Percentiles rank a stretch among this genome's conserved stretches.
These are phyloP conservation scores for Termitomyces sp. DNA, from an alignment of 768 basidiomycete genomes.

Conservation along the genomic window DNA sequence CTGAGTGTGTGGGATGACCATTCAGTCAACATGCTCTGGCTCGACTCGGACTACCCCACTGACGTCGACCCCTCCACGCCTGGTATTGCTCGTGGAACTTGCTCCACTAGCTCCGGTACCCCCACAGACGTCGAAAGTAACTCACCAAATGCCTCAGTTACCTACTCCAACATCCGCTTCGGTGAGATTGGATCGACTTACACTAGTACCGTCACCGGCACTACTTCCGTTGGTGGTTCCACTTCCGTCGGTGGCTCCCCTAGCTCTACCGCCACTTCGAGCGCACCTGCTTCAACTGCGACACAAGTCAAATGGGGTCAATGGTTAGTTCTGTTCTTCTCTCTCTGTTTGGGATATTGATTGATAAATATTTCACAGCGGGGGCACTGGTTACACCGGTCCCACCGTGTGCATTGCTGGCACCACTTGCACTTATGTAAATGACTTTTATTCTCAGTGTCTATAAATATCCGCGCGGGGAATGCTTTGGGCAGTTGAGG, in stretches of 20 bases:
- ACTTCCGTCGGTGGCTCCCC: not conserved
- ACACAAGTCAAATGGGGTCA: conserved; percentile 1
- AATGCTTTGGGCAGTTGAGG: not conserved
- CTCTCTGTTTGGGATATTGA: not conserved
- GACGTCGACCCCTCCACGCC: conserved; percentile 13
- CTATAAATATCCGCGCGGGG: not conserved
- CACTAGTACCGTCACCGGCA: not conserved
- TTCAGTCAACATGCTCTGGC: conserved; percentile 22
- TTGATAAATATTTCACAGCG: not conserved
- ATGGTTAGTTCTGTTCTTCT: not conserved
- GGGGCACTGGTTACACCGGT: conserved; percentile 1
- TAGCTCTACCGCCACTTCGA: not conserved
- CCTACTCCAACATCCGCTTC: conserved; percentile 30
- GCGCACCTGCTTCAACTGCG: not conserved
- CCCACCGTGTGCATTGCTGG: not conserved
- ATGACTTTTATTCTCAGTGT: conserved; percentile 2
- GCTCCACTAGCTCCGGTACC: conserved; percentile 31
- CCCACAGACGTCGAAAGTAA: conserved; percentile 28
- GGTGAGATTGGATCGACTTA: conserved; percentile 7
- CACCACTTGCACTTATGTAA: conserved; percentile 2
- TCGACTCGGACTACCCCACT: conserved; percentile 25
- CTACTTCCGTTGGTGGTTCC: not conserved
- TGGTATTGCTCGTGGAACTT: conserved; percentile 27
- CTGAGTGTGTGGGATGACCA: conserved; percentile 39
- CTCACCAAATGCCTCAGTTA: conserved; percentile 17